Percentiles rank a stretch among this genome's conserved stretches.
These are phyloP conservation scores for Rubroshorea leprosula DNA, from an alignment of 345 rosid species.

Conservation along the genomic window DNA sequence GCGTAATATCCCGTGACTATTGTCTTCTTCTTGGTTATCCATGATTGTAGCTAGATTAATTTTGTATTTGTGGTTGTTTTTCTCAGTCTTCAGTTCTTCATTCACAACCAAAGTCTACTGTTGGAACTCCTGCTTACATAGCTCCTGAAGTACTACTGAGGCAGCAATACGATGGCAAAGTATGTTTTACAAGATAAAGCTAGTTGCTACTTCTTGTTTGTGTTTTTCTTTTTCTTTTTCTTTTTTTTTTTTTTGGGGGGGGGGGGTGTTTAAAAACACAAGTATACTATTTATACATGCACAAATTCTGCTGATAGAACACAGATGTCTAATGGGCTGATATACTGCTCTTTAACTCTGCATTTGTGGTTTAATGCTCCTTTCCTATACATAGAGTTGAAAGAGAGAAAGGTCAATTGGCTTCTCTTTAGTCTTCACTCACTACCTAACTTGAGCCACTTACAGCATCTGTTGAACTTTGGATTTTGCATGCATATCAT, in stretches of 20 bases:
- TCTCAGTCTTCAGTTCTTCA: slow-evolving; percentile 85
- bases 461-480: not conserved
- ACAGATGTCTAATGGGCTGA: not conserved
- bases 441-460: not conserved
- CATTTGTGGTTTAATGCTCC: not conserved
- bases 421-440: not conserved
- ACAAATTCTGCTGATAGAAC: not conserved
- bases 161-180: slow-evolving; percentile 96
- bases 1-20: not conserved
- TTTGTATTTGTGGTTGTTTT: slow-evolving; percentile 6
- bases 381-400: not conserved
- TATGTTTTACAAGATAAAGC: slow-evolving; percentile 19
- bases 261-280: too few species aligned
- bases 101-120: slow-evolving; percentile 95
- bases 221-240: too few species aligned
- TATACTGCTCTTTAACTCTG: not conserved
- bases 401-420: not conserved
- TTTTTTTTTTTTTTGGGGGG: too few species aligned
- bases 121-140: slow-evolving; percentile 98
- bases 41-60: not conserved
- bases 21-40: not conserved
- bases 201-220: too few species aligned
- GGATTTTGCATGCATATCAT: too few species aligned
- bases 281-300: too few species aligned
- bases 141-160: slow-evolving; percentile 90